A percentile compares a stretch with the other conserved stretches of the same genome.
Conservation (phyloP, 2,329 filamentous ascomycete species). For the Nakataea oryzae region DNA sequence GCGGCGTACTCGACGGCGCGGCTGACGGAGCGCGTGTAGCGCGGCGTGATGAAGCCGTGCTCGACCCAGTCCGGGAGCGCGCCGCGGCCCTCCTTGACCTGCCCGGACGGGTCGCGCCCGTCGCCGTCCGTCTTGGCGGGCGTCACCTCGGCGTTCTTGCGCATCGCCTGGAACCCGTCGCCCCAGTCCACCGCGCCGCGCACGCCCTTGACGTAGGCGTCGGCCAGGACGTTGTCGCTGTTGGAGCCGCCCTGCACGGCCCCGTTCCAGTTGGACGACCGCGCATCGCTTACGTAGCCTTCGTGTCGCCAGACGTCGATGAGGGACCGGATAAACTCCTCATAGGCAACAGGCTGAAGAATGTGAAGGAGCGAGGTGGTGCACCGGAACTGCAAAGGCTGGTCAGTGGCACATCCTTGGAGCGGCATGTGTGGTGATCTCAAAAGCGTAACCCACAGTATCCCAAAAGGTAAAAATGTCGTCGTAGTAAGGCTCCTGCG, state of each 20-base stretch:
- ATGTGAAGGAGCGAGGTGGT: slow-evolving; percentile 55
- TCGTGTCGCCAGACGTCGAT: slow-evolving; percentile 59
- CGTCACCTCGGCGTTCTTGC: slow-evolving; percentile 54
- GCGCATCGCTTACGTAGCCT: slow-evolving; percentile 54
- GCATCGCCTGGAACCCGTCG: slow-evolving; percentile 51
- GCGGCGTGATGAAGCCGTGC: slow-evolving; percentile 58
- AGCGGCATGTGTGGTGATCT: too few species aligned
- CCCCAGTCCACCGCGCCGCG: slow-evolving; percentile 53
- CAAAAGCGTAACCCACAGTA: slow-evolving; percentile 9
- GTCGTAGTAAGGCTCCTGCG: slow-evolving; percentile 58
- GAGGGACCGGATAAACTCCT: slow-evolving; percentile 55
- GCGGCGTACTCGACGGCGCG: slow-evolving; percentile 52
- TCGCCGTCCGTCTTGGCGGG: slow-evolving; percentile 50
- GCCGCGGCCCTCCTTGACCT: slow-evolving; percentile 57
- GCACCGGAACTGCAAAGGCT: slow-evolving; percentile 41
- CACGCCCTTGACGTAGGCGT: slow-evolving; percentile 61
- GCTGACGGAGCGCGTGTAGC: slow-evolving; percentile 49
- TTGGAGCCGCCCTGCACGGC: slow-evolving; percentile 61
- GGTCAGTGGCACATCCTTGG: neutral
- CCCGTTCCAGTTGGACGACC: slow-evolving; percentile 60
- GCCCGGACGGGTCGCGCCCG: slow-evolving; percentile 41
- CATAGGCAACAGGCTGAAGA: slow-evolving; percentile 49
- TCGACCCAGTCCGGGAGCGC: slow-evolving; percentile 59
- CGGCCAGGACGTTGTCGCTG: slow-evolving; percentile 62
- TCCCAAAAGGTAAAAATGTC: slow-evolving; percentile 65